Evolutionary conservation across 768 basidiomycete genomes (phyloP).

Genomic region (Boletus patriciae): DNA sequence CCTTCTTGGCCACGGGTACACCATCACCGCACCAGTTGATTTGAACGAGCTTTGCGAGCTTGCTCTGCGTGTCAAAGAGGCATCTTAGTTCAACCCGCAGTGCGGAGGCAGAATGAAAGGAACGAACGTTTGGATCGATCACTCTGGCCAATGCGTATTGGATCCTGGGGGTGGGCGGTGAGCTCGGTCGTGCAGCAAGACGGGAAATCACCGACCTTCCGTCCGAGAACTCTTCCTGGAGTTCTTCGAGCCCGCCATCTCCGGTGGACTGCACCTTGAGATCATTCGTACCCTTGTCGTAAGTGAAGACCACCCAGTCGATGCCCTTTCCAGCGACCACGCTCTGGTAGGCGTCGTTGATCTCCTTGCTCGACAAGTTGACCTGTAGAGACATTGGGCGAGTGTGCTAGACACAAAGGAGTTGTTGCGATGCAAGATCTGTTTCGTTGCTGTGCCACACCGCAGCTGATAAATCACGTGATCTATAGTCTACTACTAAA

Average conservation of each 20-base stretch:
- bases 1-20: conserved; percentile 89
- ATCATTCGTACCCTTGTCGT: conserved; percentile 80
- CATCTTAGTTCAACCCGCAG: not conserved
- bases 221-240: conserved; percentile 94
- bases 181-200: not conserved
- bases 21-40: conserved; percentile 98
- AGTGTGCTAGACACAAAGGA: not conserved
- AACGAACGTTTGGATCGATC: conserved; percentile 75
- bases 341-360: conserved; percentile 71
- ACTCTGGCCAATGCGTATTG: conserved; percentile 92
- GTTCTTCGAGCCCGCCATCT: conserved; percentile 83
- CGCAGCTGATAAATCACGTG: conserved; percentile 16
- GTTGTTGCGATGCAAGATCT: not conserved
- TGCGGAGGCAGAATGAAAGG: not conserved
- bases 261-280: conserved; percentile 85
- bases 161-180: conserved; percentile 52
- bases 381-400: conserved; percentile 71
- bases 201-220: conserved; percentile 59
- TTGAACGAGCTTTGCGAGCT: conserved; percentile 88
- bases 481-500: conserved; percentile 2
- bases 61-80: conserved; percentile 47
- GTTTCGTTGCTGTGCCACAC: not conserved
- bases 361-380: conserved; percentile 72
- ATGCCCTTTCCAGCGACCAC: conserved; percentile 65
- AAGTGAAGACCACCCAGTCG: conserved; percentile 80